These are phyloP conservation scores for Candida gigantensis DNA, from an alignment of 1,139 yeast species.

Conservation along the genomic window DNA sequence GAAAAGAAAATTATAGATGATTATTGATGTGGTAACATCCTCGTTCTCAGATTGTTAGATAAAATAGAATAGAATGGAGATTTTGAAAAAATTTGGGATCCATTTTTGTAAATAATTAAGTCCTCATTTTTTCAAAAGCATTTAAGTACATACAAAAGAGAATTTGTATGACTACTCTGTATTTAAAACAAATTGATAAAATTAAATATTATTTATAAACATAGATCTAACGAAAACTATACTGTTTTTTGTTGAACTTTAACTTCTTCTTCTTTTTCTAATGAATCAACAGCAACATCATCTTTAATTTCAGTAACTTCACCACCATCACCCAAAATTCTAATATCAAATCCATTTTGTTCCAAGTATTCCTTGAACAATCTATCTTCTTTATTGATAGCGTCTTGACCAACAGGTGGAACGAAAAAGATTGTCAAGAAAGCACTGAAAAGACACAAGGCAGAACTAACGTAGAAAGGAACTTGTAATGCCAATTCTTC, in stretches of 20 bases:
- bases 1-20: constrained; percentile 6
- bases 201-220: neutral
- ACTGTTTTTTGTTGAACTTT: neutral
- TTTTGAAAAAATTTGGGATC: neutral
- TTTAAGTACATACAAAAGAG: too few relatives aligned
- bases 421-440: constrained; percentile 66
- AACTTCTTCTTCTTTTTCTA: constrained; percentile 2
- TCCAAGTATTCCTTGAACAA: constrained; percentile 65
- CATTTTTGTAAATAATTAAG: too few relatives aligned
- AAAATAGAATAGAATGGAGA: neutral
- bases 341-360: constrained; percentile 58
- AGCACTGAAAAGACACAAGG: constrained; percentile 74
- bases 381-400: constrained; percentile 75
- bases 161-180: too few relatives aligned
- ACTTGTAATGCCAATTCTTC: constrained; percentile 58
- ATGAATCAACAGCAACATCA: neutral
- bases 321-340: constrained; percentile 40
- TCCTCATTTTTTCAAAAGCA: too few relatives aligned
- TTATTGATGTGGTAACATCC: neutral
- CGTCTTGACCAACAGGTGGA: constrained; percentile 82
- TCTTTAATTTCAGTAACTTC: constrained; percentile 3
- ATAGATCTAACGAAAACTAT: neutral
- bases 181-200: neutral
- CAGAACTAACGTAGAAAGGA: constrained; percentile 81
- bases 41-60: neutral